A percentile compares a stretch with the other conserved stretches of the same genome.
phyloP scores from a whole-genome alignment of 2,329 filamentous ascomycete genomes.

The Oidium heveae region DNA sequence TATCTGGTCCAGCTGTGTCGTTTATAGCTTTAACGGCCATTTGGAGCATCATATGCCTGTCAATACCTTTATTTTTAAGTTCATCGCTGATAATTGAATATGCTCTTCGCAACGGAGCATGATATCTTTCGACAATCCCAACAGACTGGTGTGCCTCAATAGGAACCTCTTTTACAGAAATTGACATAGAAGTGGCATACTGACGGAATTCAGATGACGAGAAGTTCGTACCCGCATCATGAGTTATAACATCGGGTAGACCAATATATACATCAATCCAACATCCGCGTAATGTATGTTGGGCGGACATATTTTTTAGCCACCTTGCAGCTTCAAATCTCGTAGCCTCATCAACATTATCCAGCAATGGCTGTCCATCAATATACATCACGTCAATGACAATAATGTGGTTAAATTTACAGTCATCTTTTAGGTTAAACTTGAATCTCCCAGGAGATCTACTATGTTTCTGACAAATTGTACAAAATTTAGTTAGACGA shows the following conservation, averaged over 20 bases:
- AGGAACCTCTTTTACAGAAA: background rate
- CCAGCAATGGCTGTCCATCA: conserved; percentile 1
- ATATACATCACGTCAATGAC: background rate
- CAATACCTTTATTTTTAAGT: no score
- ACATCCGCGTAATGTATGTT: background rate
- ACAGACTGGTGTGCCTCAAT: no score
- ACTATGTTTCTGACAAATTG: background rate
- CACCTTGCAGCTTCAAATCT: no score
- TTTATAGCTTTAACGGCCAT: no score
- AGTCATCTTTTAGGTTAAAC: background rate
- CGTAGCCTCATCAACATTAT: conserved; percentile 2
- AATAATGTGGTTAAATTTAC: conserved; percentile 1
- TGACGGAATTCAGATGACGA: background rate
- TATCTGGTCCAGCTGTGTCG: background rate
- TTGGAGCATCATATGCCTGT: no score
- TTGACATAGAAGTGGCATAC: background rate
- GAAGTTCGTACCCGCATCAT: background rate
- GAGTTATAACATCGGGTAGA: background rate
- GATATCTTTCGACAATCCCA: no score
- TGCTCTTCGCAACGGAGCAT: no score
- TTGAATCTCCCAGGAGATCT: conserved; percentile 1
- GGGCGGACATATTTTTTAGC: no score
- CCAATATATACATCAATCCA: background rate
- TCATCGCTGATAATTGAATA: no score
- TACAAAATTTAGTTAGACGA: background rate